These are phyloP conservation scores for Acanthamoeba healyi DNA, from an alignment of 208 protist species.

Conservation along the genomic window DNA sequence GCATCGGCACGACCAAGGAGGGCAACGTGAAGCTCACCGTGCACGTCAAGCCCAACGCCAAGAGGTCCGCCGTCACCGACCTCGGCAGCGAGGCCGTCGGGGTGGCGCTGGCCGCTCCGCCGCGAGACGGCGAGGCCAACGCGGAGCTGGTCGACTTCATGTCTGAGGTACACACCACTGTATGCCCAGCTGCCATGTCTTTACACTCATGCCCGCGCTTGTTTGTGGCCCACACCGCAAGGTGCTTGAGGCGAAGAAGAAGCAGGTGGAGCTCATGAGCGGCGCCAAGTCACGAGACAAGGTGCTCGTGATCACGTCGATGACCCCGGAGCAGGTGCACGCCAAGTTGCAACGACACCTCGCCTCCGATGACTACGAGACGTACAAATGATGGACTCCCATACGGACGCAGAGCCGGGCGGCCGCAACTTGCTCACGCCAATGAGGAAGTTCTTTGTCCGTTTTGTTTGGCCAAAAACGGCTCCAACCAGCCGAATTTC, in stretches of 20 bases:
- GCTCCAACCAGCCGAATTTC: too few species aligned
- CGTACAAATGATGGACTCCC: too few species aligned
- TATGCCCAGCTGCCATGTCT: too few species aligned
- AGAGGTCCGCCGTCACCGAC: constrained; percentile 52
- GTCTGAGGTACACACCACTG: not conserved
- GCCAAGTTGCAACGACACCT: constrained; percentile 25
- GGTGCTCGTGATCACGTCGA: constrained; percentile 16
- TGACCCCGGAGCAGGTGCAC: constrained; percentile 45
- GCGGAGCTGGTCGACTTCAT: constrained; percentile 50
- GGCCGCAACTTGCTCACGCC: too few species aligned
- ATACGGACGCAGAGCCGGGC: too few species aligned
- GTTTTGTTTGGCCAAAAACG: too few species aligned
- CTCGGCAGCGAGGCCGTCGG: constrained; percentile 22
- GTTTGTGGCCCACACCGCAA: not conserved
- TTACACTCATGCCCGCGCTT: not conserved
- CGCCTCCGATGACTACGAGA: not conserved
- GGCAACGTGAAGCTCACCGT: constrained; percentile 41
- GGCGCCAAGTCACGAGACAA: constrained; percentile 67
- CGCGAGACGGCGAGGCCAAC: constrained; percentile 62
- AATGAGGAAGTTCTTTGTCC: too few species aligned
- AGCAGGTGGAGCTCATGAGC: constrained; percentile 24
- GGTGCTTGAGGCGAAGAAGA: constrained; percentile 60
- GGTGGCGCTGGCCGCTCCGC: constrained; percentile 37
- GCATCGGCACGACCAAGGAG: constrained; percentile 3
- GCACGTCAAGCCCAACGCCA: constrained; percentile 63